Conservation (phyloP, 306 rosid species). For the Carpinus fangiana region DNA sequence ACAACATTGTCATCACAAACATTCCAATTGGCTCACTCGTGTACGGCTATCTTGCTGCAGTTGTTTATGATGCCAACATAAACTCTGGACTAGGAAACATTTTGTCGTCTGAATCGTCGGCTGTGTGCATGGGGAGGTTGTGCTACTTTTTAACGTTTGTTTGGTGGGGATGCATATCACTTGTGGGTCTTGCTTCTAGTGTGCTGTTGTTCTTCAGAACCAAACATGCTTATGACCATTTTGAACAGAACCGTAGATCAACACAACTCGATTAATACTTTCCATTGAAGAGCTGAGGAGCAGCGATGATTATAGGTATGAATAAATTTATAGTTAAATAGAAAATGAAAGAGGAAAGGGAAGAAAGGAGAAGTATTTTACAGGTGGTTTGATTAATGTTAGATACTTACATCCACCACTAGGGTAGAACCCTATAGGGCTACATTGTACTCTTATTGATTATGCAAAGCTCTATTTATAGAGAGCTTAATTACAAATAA, state of each 20-base stretch:
- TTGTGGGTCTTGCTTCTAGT: constrained; percentile 68
- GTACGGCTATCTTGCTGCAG: constrained; percentile 79
- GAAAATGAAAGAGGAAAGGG: too few relatives aligned
- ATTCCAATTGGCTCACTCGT: constrained; percentile 89
- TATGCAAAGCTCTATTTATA: too few relatives aligned
- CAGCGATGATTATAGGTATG: too few relatives aligned
- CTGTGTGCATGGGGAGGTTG: constrained; percentile 82
- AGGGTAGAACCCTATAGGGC: too few relatives aligned
- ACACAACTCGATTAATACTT: constrained; percentile 36
- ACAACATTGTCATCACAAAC: constrained; percentile 87
- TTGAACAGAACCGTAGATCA: constrained; percentile 60
- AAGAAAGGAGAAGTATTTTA: too few relatives aligned
- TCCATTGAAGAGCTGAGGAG: neutral
- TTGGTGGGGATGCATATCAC: constrained; percentile 78
- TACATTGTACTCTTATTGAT: too few relatives aligned
- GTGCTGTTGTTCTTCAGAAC: constrained; percentile 77
- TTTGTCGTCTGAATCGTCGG: constrained; percentile 32
- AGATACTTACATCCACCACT: too few relatives aligned
- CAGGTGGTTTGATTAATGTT: too few relatives aligned
- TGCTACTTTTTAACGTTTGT: constrained; percentile 82
- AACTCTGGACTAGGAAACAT: constrained; percentile 11
- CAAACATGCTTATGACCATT: constrained; percentile 69
- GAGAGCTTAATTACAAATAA: too few relatives aligned
- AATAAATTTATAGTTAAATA: too few relatives aligned
- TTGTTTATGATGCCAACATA: constrained; percentile 68